These are phyloP conservation scores for Blakeslea trispora DNA, from an alignment of 371 early-diverging fungal species.

Conservation along the genomic window DNA sequence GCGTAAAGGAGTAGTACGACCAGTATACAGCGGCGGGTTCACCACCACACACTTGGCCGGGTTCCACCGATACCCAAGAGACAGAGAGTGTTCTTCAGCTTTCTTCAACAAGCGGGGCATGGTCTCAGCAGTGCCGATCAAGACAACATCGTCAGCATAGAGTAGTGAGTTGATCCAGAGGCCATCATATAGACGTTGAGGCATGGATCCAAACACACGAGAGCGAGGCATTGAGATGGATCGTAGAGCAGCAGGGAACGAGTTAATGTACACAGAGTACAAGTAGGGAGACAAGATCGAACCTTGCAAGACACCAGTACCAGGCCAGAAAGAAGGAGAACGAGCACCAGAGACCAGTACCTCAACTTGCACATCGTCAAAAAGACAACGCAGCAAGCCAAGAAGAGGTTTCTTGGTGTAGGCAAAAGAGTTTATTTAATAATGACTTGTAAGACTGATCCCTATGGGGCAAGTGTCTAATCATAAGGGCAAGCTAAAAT, in stretches of 20 bases:
- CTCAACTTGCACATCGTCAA: conserved; percentile 13
- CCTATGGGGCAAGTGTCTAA: no score
- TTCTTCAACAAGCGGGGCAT: conserved; percentile 1
- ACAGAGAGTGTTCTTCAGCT: conserved; percentile 10
- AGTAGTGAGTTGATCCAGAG: conserved; percentile 9
- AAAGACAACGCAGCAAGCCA: conserved; percentile 10
- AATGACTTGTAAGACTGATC: no score
- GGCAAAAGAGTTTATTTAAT: no score
- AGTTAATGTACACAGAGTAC: conserved; percentile 24
- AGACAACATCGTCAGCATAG: conserved; percentile 23
- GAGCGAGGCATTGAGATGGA: not conserved
- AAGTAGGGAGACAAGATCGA: conserved; percentile 23
- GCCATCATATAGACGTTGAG: not conserved
- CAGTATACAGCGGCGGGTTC: not conserved
- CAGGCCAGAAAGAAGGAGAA: conserved; percentile 17
- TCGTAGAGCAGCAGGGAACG: conserved; percentile 7
- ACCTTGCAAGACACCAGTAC: conserved; percentile 19
- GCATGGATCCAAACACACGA: not conserved
- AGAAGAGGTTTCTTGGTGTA: no score
- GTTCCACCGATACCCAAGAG: conserved; percentile 18
- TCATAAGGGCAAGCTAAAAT: no score
- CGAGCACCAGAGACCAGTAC: not conserved
- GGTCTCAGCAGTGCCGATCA: conserved; percentile 3
- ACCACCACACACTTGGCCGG: conserved; percentile 17
- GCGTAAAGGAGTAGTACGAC: not conserved